Evolutionary conservation across 139 green algal genomes (phyloP), one percentile per base, ranked within the genome.

Genomic region (Tetraselmis chui): DNA sequence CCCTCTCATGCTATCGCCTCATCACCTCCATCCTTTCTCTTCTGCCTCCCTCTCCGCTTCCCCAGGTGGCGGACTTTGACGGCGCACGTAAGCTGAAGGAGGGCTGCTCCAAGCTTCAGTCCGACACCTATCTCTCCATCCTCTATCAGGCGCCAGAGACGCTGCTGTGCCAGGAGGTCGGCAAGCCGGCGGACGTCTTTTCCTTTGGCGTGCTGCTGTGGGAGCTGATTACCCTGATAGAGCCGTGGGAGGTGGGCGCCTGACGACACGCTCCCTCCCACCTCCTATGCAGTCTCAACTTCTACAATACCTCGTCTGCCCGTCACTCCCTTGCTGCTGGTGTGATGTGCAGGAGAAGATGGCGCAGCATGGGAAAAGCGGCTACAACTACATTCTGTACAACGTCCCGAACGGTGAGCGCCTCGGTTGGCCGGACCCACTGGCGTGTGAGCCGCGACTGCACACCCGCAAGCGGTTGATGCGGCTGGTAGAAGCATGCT

Each of bases 121-220:
- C 45, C 11, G 45, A 67, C 45, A 67, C 45, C 11, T 67, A 67
- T 18, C 45, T 67, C 11, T 67, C 45, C 45, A 67, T 67, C 45
- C 45, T 67, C 45, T 67, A 67, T 67, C 45, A 67, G 79, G 76
- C 79, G 1, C 91, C 91, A 32, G 91, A 94, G 84, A 82, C 89
- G 77, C 83, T 93, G 58, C 29, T 77, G 24, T 87, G 88, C 1
- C 32, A 86, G 32, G 80, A 31, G 23, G 90, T 89, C 29, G 87
- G 84, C 79, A 83, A 82, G 75, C 59, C 80, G 27, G 80, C 87
- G 22, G 89, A 92, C 59, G 87, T 92, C 59, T 92, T 86, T 86
- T 87, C 78, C 31, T 86, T 84, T 78, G 83, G 80, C 0, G 83
- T 86, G 23, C 31, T 89, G 45, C 77, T 91, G 28, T 89, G 82